These are phyloP conservation scores for Sphaerosporella brunnea DNA, from an alignment of 495 filamentous ascomycete species.

Conservation along the genomic window DNA sequence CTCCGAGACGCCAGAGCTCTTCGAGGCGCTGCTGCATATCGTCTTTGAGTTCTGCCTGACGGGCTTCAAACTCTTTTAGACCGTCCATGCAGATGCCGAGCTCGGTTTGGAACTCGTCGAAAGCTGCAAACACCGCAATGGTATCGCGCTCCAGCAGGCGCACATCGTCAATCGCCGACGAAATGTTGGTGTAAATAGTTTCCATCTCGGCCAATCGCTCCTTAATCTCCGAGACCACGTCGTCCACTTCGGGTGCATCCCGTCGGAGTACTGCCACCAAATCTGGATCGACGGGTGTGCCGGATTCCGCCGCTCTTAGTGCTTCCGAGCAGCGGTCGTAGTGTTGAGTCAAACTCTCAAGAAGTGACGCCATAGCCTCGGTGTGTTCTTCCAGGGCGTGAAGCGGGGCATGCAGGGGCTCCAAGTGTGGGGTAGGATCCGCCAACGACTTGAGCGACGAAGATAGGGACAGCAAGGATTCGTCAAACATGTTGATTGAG, in stretches of 20 bases:
- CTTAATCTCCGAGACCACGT: slow-evolving; percentile 70
- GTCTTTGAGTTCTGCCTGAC: slow-evolving; percentile 59
- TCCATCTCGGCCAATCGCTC: slow-evolving; percentile 65
- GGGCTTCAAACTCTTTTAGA: slow-evolving; percentile 48
- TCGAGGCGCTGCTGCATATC: slow-evolving; percentile 47
- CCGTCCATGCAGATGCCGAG: slow-evolving; percentile 51
- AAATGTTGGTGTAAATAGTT: slow-evolving; percentile 38
- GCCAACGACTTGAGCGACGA: slow-evolving; percentile 34
- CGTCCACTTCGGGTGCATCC: slow-evolving; percentile 74
- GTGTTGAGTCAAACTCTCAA: slow-evolving; percentile 72
- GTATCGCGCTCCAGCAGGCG: slow-evolving; percentile 32
- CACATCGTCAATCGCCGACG: slow-evolving; percentile 40
- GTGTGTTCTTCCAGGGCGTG: slow-evolving; percentile 59
- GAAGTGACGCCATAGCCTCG: slow-evolving; percentile 60
- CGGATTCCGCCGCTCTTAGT: slow-evolving; percentile 73
- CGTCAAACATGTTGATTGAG: slow-evolving; percentile 32
- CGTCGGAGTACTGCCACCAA: slow-evolving; percentile 68
- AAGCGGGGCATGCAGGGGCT: slow-evolving; percentile 48
- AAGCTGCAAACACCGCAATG: slow-evolving; percentile 41
- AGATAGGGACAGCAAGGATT: slow-evolving; percentile 46
- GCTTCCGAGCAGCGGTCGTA: slow-evolving; percentile 91
- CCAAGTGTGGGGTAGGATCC: slow-evolving; percentile 26
- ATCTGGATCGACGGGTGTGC: slow-evolving; percentile 54
- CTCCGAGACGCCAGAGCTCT: slow-evolving; percentile 53
- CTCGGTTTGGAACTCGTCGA: slow-evolving; percentile 48